phyloP scores from a whole-genome alignment of 768 basidiomycete species.

The Suillus subaureus region DNA sequence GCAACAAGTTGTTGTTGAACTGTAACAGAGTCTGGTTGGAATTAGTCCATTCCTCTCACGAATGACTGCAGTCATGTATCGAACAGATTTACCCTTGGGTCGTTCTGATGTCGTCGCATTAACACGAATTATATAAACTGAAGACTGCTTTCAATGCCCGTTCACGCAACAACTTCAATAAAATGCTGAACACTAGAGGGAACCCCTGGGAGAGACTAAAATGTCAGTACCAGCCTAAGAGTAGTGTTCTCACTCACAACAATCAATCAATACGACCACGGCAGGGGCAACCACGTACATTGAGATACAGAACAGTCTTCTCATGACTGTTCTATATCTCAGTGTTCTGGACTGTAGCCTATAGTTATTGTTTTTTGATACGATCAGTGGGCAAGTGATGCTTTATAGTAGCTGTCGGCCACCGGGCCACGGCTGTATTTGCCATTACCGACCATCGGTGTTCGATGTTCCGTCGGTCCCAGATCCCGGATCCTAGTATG shows the following conservation, averaged over 20 bases:
- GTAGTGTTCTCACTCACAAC: neutral
- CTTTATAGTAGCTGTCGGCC: neutral
- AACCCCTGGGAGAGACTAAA: neutral
- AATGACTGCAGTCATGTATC: neutral
- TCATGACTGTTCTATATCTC: conserved; percentile 4
- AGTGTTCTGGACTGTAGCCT: neutral
- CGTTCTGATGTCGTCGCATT: neutral
- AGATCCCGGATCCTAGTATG: too few species aligned
- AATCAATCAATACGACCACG: neutral
- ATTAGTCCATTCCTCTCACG: neutral
- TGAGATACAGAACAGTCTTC: neutral
- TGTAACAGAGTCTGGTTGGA: neutral
- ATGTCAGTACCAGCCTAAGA: neutral
- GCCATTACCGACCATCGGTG: neutral
- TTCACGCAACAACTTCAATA: neutral
- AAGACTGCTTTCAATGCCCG: neutral
- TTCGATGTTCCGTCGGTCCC: neutral
- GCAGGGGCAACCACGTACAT: neutral
- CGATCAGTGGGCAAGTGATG: neutral
- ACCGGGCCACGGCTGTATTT: neutral
- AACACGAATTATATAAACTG: neutral
- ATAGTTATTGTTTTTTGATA: neutral
- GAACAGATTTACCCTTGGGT: neutral
- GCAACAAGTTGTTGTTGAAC: conserved; percentile 6
- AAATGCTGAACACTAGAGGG: neutral